Evolutionary conservation across 148 eudicot species (phyloP).

Genomic region (Pharnaceum exiguum): DNA sequence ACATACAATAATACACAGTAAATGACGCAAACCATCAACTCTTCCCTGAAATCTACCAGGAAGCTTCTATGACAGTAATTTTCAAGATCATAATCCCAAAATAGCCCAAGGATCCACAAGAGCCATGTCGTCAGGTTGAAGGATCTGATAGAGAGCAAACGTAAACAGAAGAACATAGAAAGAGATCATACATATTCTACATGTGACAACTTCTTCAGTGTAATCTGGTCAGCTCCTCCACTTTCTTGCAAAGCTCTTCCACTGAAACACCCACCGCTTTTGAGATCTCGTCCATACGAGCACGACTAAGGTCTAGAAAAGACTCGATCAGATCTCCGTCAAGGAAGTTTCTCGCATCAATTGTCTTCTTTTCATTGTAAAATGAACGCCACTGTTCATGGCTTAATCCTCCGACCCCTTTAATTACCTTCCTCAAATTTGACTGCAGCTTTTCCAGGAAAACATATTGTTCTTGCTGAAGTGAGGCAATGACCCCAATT

Average conservation of each 20-base stretch:
- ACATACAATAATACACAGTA: too few relatives aligned
- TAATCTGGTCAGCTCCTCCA: slow-evolving; percentile 89
- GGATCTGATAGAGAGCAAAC: too few relatives aligned
- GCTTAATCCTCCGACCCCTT: slow-evolving; percentile 93
- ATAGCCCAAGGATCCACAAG: too few relatives aligned
- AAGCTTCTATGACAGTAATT: too few relatives aligned
- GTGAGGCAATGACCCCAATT: slow-evolving; percentile 88
- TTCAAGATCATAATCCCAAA: too few relatives aligned
- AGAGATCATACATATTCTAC: too few relatives aligned
- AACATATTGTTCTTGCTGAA: slow-evolving; percentile 72
- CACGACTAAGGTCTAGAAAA: slow-evolving; percentile 74
- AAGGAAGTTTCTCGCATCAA: slow-evolving; percentile 73
- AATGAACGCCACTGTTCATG: slow-evolving; percentile 96
- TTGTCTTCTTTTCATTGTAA: slow-evolving; percentile 87
- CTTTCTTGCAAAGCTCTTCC: slow-evolving; percentile 92
- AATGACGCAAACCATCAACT: too few relatives aligned
- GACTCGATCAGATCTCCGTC: slow-evolving; percentile 97
- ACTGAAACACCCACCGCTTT: slow-evolving; percentile 64
- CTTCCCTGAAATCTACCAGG: too few relatives aligned
- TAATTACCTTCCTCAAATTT: slow-evolving; percentile 78
- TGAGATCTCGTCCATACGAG: slow-evolving; percentile 81
- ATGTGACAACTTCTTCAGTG: slow-evolving; percentile 48
- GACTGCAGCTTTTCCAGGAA: slow-evolving; percentile 85
- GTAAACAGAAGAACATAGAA: too few relatives aligned
- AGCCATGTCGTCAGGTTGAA: too few relatives aligned